Conservation (phyloP, 768 basidiomycete species). For the Leccinum olivaceopallidum region DNA sequence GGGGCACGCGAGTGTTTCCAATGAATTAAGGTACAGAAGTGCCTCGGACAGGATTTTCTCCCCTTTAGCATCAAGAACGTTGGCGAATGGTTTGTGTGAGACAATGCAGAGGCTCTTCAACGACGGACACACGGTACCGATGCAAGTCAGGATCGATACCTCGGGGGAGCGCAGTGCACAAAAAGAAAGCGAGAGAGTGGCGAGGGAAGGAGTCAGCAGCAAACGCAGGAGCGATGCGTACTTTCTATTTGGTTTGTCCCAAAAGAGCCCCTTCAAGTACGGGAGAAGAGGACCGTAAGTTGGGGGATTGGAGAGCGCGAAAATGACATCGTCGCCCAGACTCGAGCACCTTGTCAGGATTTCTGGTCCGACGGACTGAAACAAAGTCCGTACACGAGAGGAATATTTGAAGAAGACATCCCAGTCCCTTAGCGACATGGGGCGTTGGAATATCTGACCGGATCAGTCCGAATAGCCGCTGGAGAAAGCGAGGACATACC, state of each 20-base stretch:
- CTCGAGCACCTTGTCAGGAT: background rate
- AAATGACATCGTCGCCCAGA: conserved; percentile 24
- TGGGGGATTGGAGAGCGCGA: conserved; percentile 28
- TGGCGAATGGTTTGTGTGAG: background rate
- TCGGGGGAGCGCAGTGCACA: conserved; percentile 16
- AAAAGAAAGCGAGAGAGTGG: conserved; percentile 11
- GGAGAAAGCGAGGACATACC: conserved; percentile 10
- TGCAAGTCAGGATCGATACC: conserved; percentile 20
- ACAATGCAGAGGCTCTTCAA: conserved; percentile 16
- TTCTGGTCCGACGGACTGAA: background rate
- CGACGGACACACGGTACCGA: conserved; percentile 23
- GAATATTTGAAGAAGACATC: conserved; percentile 29
- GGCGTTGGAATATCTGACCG: conserved; percentile 22
- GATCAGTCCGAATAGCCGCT: conserved; percentile 8
- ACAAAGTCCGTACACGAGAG: conserved; percentile 19
- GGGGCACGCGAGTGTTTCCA: conserved; percentile 20
- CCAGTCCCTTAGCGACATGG: conserved; percentile 32
- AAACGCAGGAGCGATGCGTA: conserved; percentile 22
- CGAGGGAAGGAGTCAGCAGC: conserved; percentile 25
- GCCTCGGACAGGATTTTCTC: conserved; percentile 24
- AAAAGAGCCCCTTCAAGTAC: conserved; percentile 20
- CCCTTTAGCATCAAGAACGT: conserved; percentile 11
- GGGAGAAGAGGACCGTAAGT: conserved; percentile 23
- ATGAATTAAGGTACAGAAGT: conserved; percentile 17
- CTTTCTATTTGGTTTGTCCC: conserved; percentile 16